phyloP scores from a whole-genome alignment of 129 eudicot species.

The Helianthus tuberosus region DNA sequence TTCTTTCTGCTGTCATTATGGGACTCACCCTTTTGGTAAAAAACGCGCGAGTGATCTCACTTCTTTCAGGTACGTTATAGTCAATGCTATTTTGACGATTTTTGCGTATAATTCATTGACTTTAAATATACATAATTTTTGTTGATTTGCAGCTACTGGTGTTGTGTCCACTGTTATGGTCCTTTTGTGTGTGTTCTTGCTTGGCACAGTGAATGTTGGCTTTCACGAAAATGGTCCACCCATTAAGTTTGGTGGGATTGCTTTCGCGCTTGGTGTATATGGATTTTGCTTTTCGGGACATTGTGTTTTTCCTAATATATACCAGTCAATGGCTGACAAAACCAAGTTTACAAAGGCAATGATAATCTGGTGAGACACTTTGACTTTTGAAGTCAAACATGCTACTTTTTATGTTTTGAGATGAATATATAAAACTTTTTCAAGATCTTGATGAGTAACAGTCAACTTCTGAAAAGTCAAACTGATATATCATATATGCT shows the following conservation, averaged over 20 bases:
- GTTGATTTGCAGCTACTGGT: conserved; percentile 72
- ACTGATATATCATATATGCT: neutral
- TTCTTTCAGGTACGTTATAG: conserved; percentile 60
- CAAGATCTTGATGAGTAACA: neutral
- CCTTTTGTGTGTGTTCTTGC: conserved; percentile 58
- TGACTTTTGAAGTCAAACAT: conserved; percentile 10
- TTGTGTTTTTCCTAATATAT: conserved; percentile 85
- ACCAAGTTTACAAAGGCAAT: conserved; percentile 70
- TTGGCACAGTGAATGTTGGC: conserved; percentile 68
- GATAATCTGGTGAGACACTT: conserved; percentile 49
- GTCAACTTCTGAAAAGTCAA: conserved; percentile 13
- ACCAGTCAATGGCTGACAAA: conserved; percentile 92
- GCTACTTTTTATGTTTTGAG: neutral
- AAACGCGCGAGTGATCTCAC: conserved; percentile 65
- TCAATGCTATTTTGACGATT: conserved; percentile 1
- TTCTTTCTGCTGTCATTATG: conserved; percentile 57
- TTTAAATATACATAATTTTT: neutral
- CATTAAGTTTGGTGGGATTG: conserved; percentile 64
- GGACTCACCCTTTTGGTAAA: conserved; percentile 71
- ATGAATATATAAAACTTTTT: neutral
- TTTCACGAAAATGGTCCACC: conserved; percentile 51
- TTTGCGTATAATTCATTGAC: neutral
- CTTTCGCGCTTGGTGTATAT: conserved; percentile 76
- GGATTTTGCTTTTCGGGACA: conserved; percentile 91
- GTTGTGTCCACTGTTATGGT: conserved; percentile 65